Evolutionary conservation across 345 rosid genomes (phyloP).

Genomic region (Brassica cretica): DNA sequence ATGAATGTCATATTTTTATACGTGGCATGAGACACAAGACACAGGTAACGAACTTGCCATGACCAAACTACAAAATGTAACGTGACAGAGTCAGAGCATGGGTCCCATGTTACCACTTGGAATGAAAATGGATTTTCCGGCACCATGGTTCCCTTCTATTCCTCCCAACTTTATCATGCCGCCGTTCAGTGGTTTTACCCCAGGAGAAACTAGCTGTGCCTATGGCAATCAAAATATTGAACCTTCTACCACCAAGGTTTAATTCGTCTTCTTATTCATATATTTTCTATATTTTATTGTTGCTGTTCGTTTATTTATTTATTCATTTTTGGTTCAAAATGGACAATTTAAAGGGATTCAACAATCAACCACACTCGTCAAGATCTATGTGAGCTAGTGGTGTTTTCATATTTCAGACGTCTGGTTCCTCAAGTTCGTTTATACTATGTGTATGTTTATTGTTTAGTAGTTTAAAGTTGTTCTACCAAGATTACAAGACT

Average conservation of each 20-base stretch:
- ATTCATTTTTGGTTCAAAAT: background rate
- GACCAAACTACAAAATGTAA: background rate
- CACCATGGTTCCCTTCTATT: constrained; percentile 7
- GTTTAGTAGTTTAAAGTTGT: background rate
- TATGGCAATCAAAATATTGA: background rate
- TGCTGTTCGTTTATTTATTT: background rate
- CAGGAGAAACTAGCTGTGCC: background rate
- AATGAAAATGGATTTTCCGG: constrained; percentile 7
- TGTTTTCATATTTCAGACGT: background rate
- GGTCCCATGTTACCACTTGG: constrained; percentile 13
- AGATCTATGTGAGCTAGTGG: background rate
- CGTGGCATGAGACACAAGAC: background rate
- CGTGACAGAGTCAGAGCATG: background rate
- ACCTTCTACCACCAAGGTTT: background rate
- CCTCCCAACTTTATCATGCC: background rate
- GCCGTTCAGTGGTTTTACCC: background rate
- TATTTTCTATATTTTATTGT: background rate
- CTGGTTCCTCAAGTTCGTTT: constrained; percentile 17
- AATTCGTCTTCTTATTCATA: background rate
- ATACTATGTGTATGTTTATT: background rate
- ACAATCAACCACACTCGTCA: background rate
- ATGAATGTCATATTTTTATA: background rate
- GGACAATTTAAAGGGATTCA: constrained; percentile 1
- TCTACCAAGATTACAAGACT: background rate
- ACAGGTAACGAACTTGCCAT: background rate